These are phyloP conservation scores for Citrullus colocynthis DNA, from an alignment of 306 rosid species.

Conservation along the genomic window DNA sequence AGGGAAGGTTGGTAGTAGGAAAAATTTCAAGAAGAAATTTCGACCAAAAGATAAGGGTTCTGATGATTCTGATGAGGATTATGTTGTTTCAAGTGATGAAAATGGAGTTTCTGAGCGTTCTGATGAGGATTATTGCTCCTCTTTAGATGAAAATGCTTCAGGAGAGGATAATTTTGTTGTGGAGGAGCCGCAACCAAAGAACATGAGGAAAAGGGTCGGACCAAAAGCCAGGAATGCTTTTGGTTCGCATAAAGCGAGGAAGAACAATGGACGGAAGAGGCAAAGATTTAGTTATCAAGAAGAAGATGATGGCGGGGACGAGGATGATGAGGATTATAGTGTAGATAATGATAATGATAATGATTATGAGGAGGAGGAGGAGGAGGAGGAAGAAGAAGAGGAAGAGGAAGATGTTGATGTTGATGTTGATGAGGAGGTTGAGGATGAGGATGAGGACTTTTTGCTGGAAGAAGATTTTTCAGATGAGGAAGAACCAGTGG, in stretches of 20 bases:
- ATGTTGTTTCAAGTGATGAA: conserved; percentile 61
- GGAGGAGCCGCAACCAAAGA: conserved; percentile 25
- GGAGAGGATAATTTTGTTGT: conserved; percentile 42
- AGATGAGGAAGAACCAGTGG: conserved; percentile 44
- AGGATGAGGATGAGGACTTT: conserved; percentile 53
- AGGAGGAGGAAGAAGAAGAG: conserved; percentile 9
- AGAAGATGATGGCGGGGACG: conserved; percentile 14
- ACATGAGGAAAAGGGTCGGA: conserved; percentile 26
- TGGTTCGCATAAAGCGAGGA: conserved; percentile 8
- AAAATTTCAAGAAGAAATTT: conserved; percentile 26
- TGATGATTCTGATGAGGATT: conserved; percentile 93
- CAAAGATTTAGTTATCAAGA: conserved; percentile 9
- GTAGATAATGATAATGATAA: conserved; percentile 5
- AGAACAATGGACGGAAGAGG: conserved; percentile 22
- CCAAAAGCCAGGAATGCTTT: conserved; percentile 29
- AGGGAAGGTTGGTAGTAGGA: conserved; percentile 44
- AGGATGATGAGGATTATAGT: conserved; percentile 13
- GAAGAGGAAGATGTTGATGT: conserved; percentile 28
- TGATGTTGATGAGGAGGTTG: conserved; percentile 18
- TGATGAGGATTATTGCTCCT: conserved; percentile 44
- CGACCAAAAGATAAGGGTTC: conserved; percentile 41
- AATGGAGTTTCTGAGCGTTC: conserved; percentile 45
- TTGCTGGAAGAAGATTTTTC: conserved; percentile 56
- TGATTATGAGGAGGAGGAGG: conserved; percentile 15
- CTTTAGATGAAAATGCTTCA: conserved; percentile 47